These are phyloP conservation scores for Apophysomyces sp. DNA, from an alignment of 371 early-diverging fungal species.

Conservation along the genomic window DNA sequence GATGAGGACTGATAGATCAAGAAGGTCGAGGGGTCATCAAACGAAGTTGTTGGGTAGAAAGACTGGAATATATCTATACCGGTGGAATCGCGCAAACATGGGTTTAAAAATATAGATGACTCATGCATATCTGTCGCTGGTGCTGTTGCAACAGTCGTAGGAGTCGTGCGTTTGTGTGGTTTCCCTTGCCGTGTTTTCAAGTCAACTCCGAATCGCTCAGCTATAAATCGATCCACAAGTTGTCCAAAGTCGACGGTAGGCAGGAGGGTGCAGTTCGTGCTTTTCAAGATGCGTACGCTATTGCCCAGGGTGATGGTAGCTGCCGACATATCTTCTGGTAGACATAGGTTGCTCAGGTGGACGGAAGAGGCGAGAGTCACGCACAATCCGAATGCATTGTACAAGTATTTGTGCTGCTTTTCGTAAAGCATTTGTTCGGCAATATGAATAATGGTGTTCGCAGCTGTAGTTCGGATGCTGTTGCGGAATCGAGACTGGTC, in stretches of 20 bases:
- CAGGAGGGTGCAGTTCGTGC: conserved; percentile 10
- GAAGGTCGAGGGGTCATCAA: background rate
- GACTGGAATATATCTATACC: background rate
- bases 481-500: background rate
- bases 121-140: background rate
- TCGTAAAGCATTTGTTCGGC: conserved; percentile 38
- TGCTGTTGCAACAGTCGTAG: background rate
- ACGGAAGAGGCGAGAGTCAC: conserved; percentile 26
- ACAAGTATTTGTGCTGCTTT: conserved; percentile 19
- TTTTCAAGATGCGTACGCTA: conserved; percentile 12
- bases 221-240: conserved; percentile 16
- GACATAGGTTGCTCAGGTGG: conserved; percentile 8
- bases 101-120: background rate
- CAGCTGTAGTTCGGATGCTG: conserved; percentile 31
- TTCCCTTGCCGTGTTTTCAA: background rate
- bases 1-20: background rate
- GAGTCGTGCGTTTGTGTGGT: background rate
- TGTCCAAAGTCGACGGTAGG: conserved; percentile 9
- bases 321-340: background rate
- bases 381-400: conserved; percentile 26
- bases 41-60: background rate
- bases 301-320: conserved; percentile 10
- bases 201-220: background rate
- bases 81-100: background rate
- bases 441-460: conserved; percentile 38